A percentile compares a stretch with the other conserved stretches of the same genome.
phyloP scores from a whole-genome alignment of 1,284 basidiomycete species.

The Heliocybe sulcata region DNA sequence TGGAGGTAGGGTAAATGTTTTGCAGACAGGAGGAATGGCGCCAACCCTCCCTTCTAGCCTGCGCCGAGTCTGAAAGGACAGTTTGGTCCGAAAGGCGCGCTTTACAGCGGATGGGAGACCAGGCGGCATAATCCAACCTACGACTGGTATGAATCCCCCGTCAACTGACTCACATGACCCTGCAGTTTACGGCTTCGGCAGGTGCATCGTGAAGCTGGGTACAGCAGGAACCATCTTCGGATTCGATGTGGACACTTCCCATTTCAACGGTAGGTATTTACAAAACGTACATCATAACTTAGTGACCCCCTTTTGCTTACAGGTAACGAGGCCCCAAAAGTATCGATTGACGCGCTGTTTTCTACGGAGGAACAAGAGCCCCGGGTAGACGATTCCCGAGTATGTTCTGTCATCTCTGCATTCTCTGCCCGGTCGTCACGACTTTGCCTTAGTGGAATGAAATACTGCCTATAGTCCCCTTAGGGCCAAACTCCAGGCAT shows the following conservation, averaged over 20 bases:
- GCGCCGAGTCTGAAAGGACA: constrained; percentile 84
- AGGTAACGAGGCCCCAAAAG: constrained; percentile 89
- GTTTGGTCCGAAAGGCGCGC: constrained; percentile 92
- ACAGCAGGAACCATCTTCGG: constrained; percentile 74
- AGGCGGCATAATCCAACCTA: constrained; percentile 82
- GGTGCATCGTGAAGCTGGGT: constrained; percentile 89
- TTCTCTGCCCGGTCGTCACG: neutral
- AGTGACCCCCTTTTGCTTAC: neutral
- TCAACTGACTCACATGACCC: neutral
- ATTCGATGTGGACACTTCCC: constrained; percentile 93
- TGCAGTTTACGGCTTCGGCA: constrained; percentile 20
- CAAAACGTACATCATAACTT: neutral
- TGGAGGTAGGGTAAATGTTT: constrained; percentile 47
- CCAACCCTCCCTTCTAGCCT: constrained; percentile 41
- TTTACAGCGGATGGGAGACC: constrained; percentile 95
- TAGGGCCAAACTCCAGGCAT: constrained; percentile 83
- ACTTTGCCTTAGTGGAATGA: constrained; percentile 62
- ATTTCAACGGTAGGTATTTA: constrained; percentile 72
- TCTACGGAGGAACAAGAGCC: constrained; percentile 34
- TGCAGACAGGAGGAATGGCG: neutral
- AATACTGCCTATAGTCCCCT: constrained; percentile 64
- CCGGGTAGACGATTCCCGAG: constrained; percentile 43
- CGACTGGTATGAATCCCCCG: constrained; percentile 67
- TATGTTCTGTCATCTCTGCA: constrained; percentile 24
- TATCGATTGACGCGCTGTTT: constrained; percentile 64